Evolutionary conservation across 441 rosid genomes (phyloP).

Genomic region (Pelargonium citronellum): DNA sequence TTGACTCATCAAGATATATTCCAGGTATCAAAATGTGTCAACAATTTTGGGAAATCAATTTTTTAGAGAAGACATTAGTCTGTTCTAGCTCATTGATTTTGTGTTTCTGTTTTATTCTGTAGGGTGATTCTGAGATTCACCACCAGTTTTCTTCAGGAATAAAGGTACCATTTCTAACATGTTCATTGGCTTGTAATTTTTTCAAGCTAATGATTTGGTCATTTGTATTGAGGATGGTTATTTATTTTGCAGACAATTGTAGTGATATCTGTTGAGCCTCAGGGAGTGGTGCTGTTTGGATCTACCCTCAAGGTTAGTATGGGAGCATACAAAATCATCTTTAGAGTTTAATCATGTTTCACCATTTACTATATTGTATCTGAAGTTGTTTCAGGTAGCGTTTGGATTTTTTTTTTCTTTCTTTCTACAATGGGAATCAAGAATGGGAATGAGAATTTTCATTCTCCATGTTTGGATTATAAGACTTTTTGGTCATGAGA

Average conservation of each 20-base stretch:
- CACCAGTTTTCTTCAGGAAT: constrained; percentile 43
- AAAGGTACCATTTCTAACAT: constrained; percentile 32
- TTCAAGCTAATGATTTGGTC: background rate
- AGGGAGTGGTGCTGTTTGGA: constrained; percentile 74
- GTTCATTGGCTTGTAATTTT: background rate
- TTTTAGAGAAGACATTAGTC: too few species aligned
- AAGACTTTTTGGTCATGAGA: background rate
- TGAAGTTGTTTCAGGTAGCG: too few species aligned
- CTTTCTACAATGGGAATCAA: too few species aligned
- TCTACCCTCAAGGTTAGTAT: constrained; percentile 61
- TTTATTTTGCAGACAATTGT: constrained; percentile 60
- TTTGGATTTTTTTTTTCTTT: too few species aligned
- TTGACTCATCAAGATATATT: constrained; percentile 20
- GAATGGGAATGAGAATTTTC: too few species aligned
- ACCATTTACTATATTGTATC: too few species aligned
- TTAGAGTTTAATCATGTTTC: too few species aligned
- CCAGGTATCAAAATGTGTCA: constrained; percentile 33
- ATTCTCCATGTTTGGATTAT: too few species aligned
- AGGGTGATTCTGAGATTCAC: constrained; percentile 39
- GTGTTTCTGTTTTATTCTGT: constrained; percentile 11
- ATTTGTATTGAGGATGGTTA: constrained; percentile 14
- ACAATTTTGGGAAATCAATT: too few species aligned
- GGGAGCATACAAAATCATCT: constrained; percentile 11
- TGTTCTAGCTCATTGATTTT: constrained; percentile 9
- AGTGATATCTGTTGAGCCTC: constrained; percentile 50